These are phyloP conservation scores for Vickermania spadyakhi DNA, from an alignment of 208 protist species.

Conservation along the genomic window DNA sequence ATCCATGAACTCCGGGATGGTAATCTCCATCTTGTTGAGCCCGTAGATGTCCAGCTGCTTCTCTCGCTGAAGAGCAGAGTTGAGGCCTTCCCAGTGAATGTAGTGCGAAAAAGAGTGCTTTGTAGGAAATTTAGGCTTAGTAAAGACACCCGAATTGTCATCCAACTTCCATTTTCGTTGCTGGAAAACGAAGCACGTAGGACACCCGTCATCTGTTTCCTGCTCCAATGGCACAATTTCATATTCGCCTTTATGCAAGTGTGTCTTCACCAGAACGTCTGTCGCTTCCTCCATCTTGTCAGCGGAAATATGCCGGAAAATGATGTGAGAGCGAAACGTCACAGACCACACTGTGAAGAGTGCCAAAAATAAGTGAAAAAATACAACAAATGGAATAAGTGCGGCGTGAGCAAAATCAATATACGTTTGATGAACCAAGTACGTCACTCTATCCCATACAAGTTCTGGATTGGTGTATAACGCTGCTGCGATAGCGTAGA, in stretches of 20 bases:
- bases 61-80: conserved; percentile 25
- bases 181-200: conserved; percentile 81
- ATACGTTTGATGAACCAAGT: conserved; percentile 80
- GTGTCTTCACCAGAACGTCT: conserved; percentile 65
- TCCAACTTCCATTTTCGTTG: conserved; percentile 88
- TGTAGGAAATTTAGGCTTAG: conserved; percentile 80
- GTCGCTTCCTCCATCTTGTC: conserved; percentile 40
- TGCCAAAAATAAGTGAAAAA: conserved; percentile 75
- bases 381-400: conserved; percentile 66
- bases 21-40: conserved; percentile 89
- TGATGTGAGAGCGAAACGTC: conserved; percentile 53
- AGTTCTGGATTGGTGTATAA: conserved; percentile 77
- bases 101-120: conserved; percentile 76
- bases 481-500: conserved; percentile 46
- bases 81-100: conserved; percentile 53
- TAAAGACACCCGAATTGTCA: conserved; percentile 37
- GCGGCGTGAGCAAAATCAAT: conserved; percentile 89
- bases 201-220: conserved; percentile 37
- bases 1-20: conserved; percentile 92
- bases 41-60: conserved; percentile 70
- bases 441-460: conserved; percentile 80
- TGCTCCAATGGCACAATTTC: conserved; percentile 75
- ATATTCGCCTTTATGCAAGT: conserved; percentile 72
- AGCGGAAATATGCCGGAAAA: conserved; percentile 39
- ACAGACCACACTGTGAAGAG: conserved; percentile 90